Percentiles rank a stretch among this genome's conserved stretches.
Evolutionary conservation across 305 asterid genomes (phyloP).

Genomic region (Fraxinus baroniana): DNA sequence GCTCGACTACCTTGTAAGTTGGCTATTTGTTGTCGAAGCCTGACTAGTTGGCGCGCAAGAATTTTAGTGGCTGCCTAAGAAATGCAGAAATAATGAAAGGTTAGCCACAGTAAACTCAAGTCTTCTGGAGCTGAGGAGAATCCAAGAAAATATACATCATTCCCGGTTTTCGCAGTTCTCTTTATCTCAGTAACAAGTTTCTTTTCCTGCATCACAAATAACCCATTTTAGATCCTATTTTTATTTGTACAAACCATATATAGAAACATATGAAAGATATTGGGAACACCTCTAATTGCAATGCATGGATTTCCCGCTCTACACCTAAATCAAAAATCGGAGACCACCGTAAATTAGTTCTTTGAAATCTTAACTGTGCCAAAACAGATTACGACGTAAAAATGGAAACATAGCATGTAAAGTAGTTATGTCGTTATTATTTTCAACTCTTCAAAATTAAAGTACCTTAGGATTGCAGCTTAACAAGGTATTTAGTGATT

Average conservation of each 20-base stretch:
- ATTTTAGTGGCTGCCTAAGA: conserved; percentile 82
- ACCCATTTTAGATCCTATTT: not conserved
- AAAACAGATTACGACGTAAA: not conserved
- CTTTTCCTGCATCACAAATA: conserved; percentile 54
- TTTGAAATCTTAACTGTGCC: not conserved
- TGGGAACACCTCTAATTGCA: conserved; percentile 57
- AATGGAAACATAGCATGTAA: not conserved
- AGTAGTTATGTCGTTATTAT: not conserved
- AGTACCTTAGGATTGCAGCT: not conserved
- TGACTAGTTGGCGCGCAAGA: conserved; percentile 79
- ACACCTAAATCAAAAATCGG: conserved; percentile 40
- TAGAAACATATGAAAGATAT: conserved; percentile 2
- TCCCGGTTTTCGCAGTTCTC: conserved; percentile 75
- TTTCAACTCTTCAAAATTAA: not conserved
- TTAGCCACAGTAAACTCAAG: not conserved
- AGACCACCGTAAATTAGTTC: conserved; percentile 4
- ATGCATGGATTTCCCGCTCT: conserved; percentile 60
- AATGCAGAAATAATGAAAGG: conserved; percentile 7
- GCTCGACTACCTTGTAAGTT: conserved; percentile 94
- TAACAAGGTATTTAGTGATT: not conserved
- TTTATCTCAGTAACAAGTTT: conserved; percentile 73
- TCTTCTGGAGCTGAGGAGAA: not conserved
- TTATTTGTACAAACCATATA: not conserved
- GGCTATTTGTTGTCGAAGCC: conserved; percentile 87
- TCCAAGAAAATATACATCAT: conserved; percentile 26